Conservation (phyloP, 2,329 filamentous ascomycete genomes). For the Neonectria punicea region DNA sequence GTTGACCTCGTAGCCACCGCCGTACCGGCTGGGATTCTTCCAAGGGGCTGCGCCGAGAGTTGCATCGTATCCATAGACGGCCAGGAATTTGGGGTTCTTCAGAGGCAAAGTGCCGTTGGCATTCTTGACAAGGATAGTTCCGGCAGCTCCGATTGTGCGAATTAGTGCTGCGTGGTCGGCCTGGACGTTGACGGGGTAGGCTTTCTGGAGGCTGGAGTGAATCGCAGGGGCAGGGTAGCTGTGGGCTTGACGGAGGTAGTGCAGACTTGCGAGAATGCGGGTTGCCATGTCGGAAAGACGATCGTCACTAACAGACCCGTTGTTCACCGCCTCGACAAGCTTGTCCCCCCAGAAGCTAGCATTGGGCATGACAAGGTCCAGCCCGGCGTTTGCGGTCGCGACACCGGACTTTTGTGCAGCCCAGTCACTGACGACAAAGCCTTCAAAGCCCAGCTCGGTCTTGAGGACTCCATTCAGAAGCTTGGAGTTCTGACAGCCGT, state of each 20-base stretch:
- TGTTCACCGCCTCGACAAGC: conserved; percentile 76
- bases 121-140: conserved; percentile 74
- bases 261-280: not conserved
- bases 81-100: conserved; percentile 64
- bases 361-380: conserved; percentile 78
- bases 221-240: not conserved
- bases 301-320: conserved; percentile 77
- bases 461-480: conserved; percentile 76
- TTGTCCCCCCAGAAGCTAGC: conserved; percentile 69
- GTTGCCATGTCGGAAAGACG: conserved; percentile 83
- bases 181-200: not conserved
- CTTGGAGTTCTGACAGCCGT: conserved; percentile 77
- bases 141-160: not conserved
- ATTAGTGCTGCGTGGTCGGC: not conserved
- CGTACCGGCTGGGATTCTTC: conserved; percentile 56
- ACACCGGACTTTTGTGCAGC: conserved; percentile 68
- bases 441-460: conserved; percentile 71
- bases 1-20: conserved; percentile 26
- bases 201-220: not conserved
- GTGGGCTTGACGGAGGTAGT: not conserved
- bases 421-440: conserved; percentile 78
- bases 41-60: conserved; percentile 51
- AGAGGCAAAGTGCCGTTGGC: conserved; percentile 70
- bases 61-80: conserved; percentile 74
- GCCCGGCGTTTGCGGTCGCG: conserved; percentile 63